Conservation (phyloP, 805 yeast genomes). For the Cyberlindnera bimundalis region DNA sequence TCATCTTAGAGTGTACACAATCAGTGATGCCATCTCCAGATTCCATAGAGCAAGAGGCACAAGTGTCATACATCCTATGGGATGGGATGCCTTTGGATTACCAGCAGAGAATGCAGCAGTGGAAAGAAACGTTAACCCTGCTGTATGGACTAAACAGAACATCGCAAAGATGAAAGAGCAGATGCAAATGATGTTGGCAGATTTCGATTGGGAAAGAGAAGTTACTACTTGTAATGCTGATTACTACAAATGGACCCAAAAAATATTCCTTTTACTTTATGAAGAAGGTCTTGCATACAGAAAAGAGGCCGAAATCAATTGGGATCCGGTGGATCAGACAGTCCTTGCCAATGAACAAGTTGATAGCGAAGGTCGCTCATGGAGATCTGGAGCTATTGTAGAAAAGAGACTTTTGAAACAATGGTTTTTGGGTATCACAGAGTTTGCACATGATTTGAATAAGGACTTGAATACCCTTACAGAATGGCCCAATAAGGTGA, state of each 20-base stretch:
- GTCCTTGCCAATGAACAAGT: slow-evolving; percentile 97
- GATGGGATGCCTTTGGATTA: slow-evolving; percentile 98
- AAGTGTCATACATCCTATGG: slow-evolving; percentile 92
- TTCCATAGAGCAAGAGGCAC: slow-evolving; percentile 73
- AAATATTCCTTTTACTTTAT: slow-evolving; percentile 68
- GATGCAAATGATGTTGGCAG: slow-evolving; percentile 71
- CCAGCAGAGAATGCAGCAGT: slow-evolving; percentile 99
- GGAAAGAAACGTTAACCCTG: slow-evolving; percentile 76
- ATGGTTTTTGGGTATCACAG: slow-evolving; percentile 92
- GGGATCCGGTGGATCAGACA: slow-evolving; percentile 97
- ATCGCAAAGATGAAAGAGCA: slow-evolving; percentile 85
- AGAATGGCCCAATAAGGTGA: slow-evolving; percentile 88
- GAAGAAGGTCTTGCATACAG: slow-evolving; percentile 83
- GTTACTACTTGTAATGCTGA: slow-evolving; percentile 81
- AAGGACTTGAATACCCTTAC: slow-evolving; percentile 58
- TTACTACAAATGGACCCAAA: slow-evolving; percentile 91
- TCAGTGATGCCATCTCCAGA: slow-evolving; percentile 79
- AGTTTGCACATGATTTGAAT: slow-evolving; percentile 65
- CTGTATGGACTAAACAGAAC: slow-evolving; percentile 77
- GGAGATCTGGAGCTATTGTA: slow-evolving; percentile 96
- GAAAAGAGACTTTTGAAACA: slow-evolving; percentile 80
- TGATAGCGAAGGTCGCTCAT: slow-evolving; percentile 82
- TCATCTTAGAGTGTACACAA: slow-evolving; percentile 88
- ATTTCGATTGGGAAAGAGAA: slow-evolving; percentile 93
- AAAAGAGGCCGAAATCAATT: slow-evolving; percentile 84